A percentile compares a stretch with the other conserved stretches of the same genome.
These are phyloP conservation scores for Uronychia binucleata DNA, from an alignment of 73 alveolate species.

Conservation along the genomic window DNA sequence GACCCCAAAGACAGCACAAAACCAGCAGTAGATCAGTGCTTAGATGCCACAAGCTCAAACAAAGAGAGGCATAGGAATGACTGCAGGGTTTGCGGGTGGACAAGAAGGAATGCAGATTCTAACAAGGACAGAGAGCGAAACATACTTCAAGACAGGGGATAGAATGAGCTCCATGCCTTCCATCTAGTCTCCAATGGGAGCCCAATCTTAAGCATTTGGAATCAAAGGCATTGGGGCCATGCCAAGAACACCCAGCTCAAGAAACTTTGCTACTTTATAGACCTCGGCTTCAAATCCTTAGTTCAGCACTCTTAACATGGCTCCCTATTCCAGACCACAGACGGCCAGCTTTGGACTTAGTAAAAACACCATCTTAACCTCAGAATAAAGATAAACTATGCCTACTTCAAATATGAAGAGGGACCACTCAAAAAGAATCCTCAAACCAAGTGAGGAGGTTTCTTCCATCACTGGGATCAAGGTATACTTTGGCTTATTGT, in stretches of 20 bases:
- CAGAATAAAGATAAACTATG: slow-evolving; percentile 8
- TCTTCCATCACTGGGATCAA: slow-evolving; percentile 47
- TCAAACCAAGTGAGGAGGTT: slow-evolving; percentile 39
- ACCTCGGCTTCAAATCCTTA: slow-evolving; percentile 40
- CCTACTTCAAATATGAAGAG: neutral
- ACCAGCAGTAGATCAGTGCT: too few species aligned
- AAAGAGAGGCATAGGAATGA: too few species aligned
- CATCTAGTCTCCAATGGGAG: neutral
- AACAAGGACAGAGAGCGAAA: too few species aligned
- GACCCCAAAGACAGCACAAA: too few species aligned
- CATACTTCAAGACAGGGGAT: too few species aligned
- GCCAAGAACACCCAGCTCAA: neutral
- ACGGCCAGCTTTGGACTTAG: slow-evolving; percentile 44
- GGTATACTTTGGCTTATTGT: neutral
- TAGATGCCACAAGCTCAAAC: too few species aligned
- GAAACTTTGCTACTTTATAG: neutral
- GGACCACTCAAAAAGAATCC: slow-evolving; percentile 30
- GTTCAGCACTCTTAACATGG: slow-evolving; percentile 44
- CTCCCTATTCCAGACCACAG: slow-evolving; percentile 49
- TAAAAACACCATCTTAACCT: neutral
- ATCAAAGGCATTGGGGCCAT: neutral
- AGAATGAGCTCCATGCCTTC: neutral
- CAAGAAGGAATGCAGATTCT: too few species aligned
- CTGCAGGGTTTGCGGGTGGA: too few species aligned
- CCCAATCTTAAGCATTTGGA: neutral